Percentiles rank a stretch among this genome's conserved stretches.
phyloP scores from a whole-genome alignment of 305 asterid genomes.

The Withania somnifera region DNA sequence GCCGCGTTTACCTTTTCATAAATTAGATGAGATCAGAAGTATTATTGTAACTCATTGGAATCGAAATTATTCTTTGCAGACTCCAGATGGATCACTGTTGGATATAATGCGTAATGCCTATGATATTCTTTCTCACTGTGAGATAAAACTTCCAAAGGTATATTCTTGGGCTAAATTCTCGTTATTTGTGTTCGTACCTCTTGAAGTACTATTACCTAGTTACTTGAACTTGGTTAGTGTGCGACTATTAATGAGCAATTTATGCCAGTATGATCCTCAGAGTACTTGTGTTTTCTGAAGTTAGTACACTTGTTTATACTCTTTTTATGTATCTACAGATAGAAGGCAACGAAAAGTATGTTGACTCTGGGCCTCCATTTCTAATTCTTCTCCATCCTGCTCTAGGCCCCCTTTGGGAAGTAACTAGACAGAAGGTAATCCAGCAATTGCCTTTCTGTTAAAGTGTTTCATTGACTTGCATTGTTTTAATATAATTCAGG shows the following conservation, averaged over 20 bases:
- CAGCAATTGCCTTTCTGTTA: background rate
- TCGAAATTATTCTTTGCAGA: conserved; percentile 44
- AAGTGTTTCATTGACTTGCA: background rate
- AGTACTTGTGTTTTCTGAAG: conserved; percentile 2
- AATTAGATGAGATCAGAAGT: background rate
- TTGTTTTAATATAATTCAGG: background rate
- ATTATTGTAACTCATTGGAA: background rate
- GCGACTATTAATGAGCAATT: background rate
- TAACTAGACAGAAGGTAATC: conserved; percentile 80
- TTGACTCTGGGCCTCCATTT: conserved; percentile 84
- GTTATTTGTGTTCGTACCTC: background rate
- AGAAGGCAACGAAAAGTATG: conserved; percentile 62
- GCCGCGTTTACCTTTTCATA: background rate
- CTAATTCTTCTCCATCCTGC: conserved; percentile 96
- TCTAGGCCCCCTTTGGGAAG: conserved; percentile 97
- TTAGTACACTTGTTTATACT: background rate
- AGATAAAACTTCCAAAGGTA: conserved; percentile 75
- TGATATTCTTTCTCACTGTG: conserved; percentile 82
- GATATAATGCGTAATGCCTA: conserved; percentile 93
- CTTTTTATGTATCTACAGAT: conserved; percentile 33
- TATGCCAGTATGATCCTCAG: background rate
- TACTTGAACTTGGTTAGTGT: background rate
- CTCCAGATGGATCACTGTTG: conserved; percentile 95
- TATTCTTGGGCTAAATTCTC: background rate
- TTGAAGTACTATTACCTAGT: background rate